Percentiles rank a stretch among this genome's conserved stretches.
Conservation (phyloP, 2,329 filamentous ascomycete species). For the Tolypocladium tundrense region DNA sequence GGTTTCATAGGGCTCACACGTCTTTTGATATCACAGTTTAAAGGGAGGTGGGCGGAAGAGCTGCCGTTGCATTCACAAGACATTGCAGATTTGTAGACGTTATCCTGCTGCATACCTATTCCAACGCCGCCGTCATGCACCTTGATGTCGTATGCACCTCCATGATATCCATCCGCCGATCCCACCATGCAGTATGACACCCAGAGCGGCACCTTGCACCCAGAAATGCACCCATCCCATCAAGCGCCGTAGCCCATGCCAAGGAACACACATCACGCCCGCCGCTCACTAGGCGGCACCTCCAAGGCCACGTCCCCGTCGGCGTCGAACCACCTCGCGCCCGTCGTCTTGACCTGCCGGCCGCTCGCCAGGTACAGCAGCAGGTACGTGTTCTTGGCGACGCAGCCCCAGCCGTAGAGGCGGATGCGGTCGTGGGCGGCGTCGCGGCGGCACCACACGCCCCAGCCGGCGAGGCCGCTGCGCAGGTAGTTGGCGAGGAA, state of each 20-base stretch:
- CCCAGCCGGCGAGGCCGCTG: constrained; percentile 55
- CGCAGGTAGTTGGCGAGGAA: constrained; percentile 51
- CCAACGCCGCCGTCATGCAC: not conserved
- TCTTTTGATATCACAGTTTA: not conserved
- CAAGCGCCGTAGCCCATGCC: not conserved
- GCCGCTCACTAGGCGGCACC: constrained; percentile 16
- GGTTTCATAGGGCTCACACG: not conserved
- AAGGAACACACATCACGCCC: not conserved
- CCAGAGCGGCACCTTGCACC: no score
- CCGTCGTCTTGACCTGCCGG: constrained; percentile 46
- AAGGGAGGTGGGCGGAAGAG: not conserved
- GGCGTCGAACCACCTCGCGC: constrained; percentile 57
- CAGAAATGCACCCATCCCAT: not conserved
- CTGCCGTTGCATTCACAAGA: not conserved
- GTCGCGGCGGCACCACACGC: constrained; percentile 44
- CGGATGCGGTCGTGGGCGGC: constrained; percentile 38
- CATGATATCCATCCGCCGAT: not conserved
- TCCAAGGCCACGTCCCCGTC: constrained; percentile 42
- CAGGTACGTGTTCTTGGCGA: constrained; percentile 63
- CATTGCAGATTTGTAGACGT: not conserved
- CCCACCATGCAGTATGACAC: not conserved
- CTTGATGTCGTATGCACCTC: not conserved
- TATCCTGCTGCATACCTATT: not conserved
- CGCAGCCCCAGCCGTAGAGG: constrained; percentile 69
- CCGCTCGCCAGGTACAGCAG: constrained; percentile 64